A percentile compares a stretch with the other conserved stretches of the same genome.
These are phyloP conservation scores for Zopfia rhizophila DNA, from an alignment of 2,329 filamentous ascomycete species.

Conservation along the genomic window DNA sequence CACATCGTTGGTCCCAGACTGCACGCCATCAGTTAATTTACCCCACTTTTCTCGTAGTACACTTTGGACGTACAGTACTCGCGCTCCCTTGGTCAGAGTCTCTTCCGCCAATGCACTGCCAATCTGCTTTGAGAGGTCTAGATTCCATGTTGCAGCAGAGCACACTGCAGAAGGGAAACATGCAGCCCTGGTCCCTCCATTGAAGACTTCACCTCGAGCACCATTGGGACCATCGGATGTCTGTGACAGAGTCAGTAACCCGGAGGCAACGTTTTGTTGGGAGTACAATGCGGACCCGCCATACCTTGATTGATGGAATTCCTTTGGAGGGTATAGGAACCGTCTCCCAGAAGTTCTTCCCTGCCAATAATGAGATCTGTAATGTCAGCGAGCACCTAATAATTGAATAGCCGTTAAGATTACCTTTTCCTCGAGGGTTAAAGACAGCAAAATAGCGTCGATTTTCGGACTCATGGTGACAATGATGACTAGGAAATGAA, in stretches of 20 bases:
- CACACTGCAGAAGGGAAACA: constrained; percentile 81
- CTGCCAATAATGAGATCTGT: constrained; percentile 39
- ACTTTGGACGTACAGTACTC: constrained; percentile 66
- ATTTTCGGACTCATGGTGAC: constrained; percentile 36
- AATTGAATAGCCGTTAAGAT: neutral
- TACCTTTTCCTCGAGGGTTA: constrained; percentile 50
- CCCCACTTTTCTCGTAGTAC: too few species aligned
- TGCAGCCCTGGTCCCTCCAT: constrained; percentile 72
- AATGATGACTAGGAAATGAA: too few species aligned
- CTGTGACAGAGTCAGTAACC: constrained; percentile 43
- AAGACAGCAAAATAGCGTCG: constrained; percentile 40
- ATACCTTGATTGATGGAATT: constrained; percentile 66
- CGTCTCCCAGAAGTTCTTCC: constrained; percentile 75
- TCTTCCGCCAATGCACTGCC: constrained; percentile 76
- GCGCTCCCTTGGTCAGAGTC: constrained; percentile 75
- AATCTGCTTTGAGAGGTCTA: constrained; percentile 64
- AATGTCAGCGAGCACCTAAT: constrained; percentile 2
- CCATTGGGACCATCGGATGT: constrained; percentile 76
- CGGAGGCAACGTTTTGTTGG: too few species aligned
- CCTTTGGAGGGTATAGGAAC: constrained; percentile 67
- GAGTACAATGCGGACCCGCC: too few species aligned
- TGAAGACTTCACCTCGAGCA: constrained; percentile 71
- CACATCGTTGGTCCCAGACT: constrained; percentile 79
- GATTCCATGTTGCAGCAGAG: constrained; percentile 76
- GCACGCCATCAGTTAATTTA: constrained; percentile 11